These are phyloP conservation scores for Puccinia hordei DNA, from an alignment of 1,284 basidiomycete genomes.

Conservation along the genomic window DNA sequence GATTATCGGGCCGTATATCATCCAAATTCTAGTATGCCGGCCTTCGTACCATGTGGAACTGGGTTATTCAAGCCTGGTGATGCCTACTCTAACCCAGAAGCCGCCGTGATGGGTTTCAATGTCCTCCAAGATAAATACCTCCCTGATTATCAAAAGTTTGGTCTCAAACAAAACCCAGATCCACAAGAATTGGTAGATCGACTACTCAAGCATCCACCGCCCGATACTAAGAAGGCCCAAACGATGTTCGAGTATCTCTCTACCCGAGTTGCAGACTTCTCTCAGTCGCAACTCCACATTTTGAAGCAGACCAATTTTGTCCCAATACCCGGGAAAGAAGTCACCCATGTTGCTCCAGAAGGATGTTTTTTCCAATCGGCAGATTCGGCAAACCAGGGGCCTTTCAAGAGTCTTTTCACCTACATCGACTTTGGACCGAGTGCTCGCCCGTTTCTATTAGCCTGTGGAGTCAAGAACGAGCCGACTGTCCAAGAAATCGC, in stretches of 20 bases:
- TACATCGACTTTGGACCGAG: slow-evolving; percentile 84
- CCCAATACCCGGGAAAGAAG: slow-evolving; percentile 57
- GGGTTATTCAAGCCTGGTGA: slow-evolving; percentile 70
- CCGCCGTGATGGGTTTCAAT: slow-evolving; percentile 75
- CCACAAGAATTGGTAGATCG: slow-evolving; percentile 68
- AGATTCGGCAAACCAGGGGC: slow-evolving; percentile 50
- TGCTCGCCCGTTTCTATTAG: slow-evolving; percentile 80
- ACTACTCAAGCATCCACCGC: slow-evolving; percentile 69
- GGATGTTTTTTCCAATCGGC: slow-evolving; percentile 66
- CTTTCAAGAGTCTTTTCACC: slow-evolving; percentile 65
- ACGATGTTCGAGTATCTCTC: slow-evolving; percentile 78
- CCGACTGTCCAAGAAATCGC: slow-evolving; percentile 78
- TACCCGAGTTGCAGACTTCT: slow-evolving; percentile 68
- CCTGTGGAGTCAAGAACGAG: slow-evolving; percentile 83
- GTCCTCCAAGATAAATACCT: slow-evolving; percentile 67
- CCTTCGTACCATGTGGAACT: slow-evolving; percentile 78
- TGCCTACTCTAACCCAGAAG: slow-evolving; percentile 74
- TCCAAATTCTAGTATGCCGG: slow-evolving; percentile 54
- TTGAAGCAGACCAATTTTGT: slow-evolving; percentile 60
- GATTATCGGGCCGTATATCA: slow-evolving; percentile 44
- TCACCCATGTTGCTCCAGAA: slow-evolving; percentile 54
- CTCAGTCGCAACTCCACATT: slow-evolving; percentile 56
- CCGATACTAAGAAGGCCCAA: slow-evolving; percentile 66
- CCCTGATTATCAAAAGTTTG: slow-evolving; percentile 71
- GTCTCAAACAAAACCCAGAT: slow-evolving; percentile 74